A percentile compares a stretch with the other conserved stretches of the same genome.
Conservation (phyloP, 2,329 filamentous ascomycete genomes). For the Zymoseptoria ardabiliae region DNA sequence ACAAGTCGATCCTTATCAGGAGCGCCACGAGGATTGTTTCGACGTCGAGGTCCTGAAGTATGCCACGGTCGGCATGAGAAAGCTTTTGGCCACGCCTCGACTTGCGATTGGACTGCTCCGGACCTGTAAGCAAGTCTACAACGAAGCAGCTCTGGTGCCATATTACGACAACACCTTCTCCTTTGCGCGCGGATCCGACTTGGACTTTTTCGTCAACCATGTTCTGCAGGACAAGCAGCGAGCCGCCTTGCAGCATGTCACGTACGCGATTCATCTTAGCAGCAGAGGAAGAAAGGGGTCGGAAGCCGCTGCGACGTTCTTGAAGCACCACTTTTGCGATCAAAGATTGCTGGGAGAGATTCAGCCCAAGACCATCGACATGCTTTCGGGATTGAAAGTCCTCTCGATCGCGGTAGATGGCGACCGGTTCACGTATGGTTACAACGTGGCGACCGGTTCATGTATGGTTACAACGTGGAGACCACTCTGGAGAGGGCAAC, state of each 20-base stretch:
- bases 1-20: background rate
- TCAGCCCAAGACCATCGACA: background rate
- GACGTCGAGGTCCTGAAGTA: background rate
- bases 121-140: conserved; percentile 7
- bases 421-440: background rate
- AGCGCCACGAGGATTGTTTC: background rate
- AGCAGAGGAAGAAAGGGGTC: background rate
- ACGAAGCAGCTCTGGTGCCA: conserved; percentile 6
- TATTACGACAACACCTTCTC: conserved; percentile 6
- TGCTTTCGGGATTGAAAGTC: background rate
- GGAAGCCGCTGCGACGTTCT: no score
- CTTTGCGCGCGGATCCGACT: background rate
- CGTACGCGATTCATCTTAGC: background rate
- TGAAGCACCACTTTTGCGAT: background rate
- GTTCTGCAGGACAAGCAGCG: background rate
- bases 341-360: background rate
- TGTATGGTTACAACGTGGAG: background rate
- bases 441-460: background rate
- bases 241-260: background rate
- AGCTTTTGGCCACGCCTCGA: background rate
- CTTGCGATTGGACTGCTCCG: conserved; percentile 1
- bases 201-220: background rate
- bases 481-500: background rate
- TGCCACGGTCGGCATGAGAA: background rate
- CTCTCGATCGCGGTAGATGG: background rate